These are phyloP conservation scores for Comarum palustre DNA, from an alignment of 306 rosid genomes.

Conservation along the genomic window DNA sequence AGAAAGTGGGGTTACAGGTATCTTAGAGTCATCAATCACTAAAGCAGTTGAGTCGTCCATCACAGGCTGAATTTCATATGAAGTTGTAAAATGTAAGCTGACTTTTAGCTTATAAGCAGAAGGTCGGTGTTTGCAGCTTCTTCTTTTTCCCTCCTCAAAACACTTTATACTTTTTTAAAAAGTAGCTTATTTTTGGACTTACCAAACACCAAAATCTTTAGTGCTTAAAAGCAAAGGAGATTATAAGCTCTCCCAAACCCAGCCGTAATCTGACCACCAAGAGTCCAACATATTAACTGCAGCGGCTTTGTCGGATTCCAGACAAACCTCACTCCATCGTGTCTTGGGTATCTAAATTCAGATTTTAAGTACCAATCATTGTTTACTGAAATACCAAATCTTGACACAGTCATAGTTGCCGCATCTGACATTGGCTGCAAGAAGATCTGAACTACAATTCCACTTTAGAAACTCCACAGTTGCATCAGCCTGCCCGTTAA, in stretches of 20 bases:
- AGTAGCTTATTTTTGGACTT: too few species aligned
- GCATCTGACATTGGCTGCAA: slow-evolving; percentile 75
- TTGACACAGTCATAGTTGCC: slow-evolving; percentile 63
- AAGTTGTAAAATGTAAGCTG: slow-evolving; percentile 61
- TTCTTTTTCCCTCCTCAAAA: too few species aligned
- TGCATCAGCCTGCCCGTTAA: slow-evolving; percentile 50
- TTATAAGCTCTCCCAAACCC: too few species aligned
- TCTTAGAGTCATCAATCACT: slow-evolving; percentile 62
- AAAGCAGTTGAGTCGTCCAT: slow-evolving; percentile 66
- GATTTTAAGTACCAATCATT: slow-evolving; percentile 86
- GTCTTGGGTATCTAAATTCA: slow-evolving; percentile 69
- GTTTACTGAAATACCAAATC: slow-evolving; percentile 85
- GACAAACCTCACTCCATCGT: slow-evolving; percentile 58
- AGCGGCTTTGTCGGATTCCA: slow-evolving; percentile 81
- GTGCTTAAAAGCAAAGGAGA: too few species aligned
- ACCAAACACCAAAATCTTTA: too few species aligned
- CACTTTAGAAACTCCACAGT: slow-evolving; percentile 63
- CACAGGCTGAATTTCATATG: slow-evolving; percentile 75
- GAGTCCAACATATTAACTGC: slow-evolving; percentile 87
- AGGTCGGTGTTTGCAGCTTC: too few species aligned
- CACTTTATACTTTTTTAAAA: too few species aligned
- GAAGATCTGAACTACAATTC: slow-evolving; percentile 98
- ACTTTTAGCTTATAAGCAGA: too few species aligned
- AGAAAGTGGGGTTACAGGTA: slow-evolving; percentile 71
- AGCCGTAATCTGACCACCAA: slow-evolving; percentile 69